phyloP scores from a whole-genome alignment of 2,329 filamentous ascomycete species.

The Epichloe uncinata region DNA sequence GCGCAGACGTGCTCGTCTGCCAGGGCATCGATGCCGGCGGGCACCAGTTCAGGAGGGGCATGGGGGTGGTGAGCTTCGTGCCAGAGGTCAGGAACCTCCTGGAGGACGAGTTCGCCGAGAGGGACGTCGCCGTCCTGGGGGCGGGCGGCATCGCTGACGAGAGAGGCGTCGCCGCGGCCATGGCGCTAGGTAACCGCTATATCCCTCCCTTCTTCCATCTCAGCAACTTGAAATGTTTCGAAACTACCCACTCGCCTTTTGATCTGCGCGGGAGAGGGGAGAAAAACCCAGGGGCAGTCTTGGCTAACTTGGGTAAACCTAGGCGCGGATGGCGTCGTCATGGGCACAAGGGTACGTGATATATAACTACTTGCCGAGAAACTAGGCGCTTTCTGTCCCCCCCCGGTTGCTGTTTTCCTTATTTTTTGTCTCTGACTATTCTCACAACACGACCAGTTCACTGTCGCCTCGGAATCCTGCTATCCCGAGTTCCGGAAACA shows the following conservation, averaged over 20 bases:
- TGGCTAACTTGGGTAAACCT: background rate
- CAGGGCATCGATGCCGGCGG: constrained; percentile 54
- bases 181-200: constrained; percentile 37
- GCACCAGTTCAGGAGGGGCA: constrained; percentile 42
- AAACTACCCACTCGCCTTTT: too few relatives aligned
- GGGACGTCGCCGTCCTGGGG: constrained; percentile 32
- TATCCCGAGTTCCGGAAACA: constrained; percentile 28
- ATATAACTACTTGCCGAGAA: background rate
- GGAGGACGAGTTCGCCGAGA: constrained; percentile 19
- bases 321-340: too few relatives aligned
- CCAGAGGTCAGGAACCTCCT: constrained; percentile 42
- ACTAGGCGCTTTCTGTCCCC: background rate
- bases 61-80: constrained; percentile 41
- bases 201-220: too few relatives aligned
- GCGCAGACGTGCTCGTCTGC: constrained; percentile 44
- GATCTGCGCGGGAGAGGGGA: too few relatives aligned
- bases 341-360: too few relatives aligned
- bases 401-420: too few relatives aligned
- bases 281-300: too few relatives aligned
- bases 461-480: constrained; percentile 29
- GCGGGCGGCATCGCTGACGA: constrained; percentile 48
- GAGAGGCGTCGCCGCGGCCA: constrained; percentile 39
- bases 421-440: background rate
- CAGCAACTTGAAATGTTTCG: too few relatives aligned
- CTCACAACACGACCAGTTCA: constrained; percentile 21